phyloP scores from a whole-genome alignment of 1,284 basidiomycete genomes.

The Tylopilus sp. region DNA sequence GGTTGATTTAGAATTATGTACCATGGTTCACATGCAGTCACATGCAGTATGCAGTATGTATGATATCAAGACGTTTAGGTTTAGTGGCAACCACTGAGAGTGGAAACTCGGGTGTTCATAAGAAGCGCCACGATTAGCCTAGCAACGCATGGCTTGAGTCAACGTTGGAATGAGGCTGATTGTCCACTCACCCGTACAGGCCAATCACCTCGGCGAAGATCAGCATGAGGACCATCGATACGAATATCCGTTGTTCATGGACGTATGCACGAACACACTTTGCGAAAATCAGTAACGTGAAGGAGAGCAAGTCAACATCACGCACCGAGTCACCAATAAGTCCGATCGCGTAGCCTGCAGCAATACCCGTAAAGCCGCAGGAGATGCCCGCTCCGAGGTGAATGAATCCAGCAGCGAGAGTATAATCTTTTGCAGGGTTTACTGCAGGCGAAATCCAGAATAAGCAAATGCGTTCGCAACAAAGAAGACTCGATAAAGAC shows the following conservation, averaged over 20 bases:
- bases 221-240: slow-evolving; percentile 84
- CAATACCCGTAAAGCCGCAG: slow-evolving; percentile 87
- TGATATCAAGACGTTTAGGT: slow-evolving; percentile 6
- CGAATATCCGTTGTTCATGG: slow-evolving; percentile 87
- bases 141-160: not conserved
- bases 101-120: slow-evolving; percentile 69
- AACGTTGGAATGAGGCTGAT: not conserved
- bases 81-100: slow-evolving; percentile 27
- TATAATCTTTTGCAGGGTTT: slow-evolving; percentile 54
- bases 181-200: slow-evolving; percentile 66
- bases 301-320: slow-evolving; percentile 8
- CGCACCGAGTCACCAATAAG: slow-evolving; percentile 90
- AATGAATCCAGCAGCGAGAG: slow-evolving; percentile 84
- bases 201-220: slow-evolving; percentile 95
- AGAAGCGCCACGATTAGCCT: slow-evolving; percentile 85
- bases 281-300: slow-evolving; percentile 1
- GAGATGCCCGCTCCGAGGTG: slow-evolving; percentile 93
- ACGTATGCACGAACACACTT: slow-evolving; percentile 71
- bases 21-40: slow-evolving; percentile 6
- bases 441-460: slow-evolving; percentile 45
- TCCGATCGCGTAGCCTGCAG: slow-evolving; percentile 98
- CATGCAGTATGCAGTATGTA: too few relatives aligned
- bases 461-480: slow-evolving; percentile 1
- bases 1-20: slow-evolving; percentile 14
- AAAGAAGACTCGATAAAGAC: slow-evolving; percentile 24